Evolutionary conservation across 1,284 basidiomycete species (phyloP), one percentile per base, ranked within the genome.

Genomic region (Cronartium quercuum): DNA sequence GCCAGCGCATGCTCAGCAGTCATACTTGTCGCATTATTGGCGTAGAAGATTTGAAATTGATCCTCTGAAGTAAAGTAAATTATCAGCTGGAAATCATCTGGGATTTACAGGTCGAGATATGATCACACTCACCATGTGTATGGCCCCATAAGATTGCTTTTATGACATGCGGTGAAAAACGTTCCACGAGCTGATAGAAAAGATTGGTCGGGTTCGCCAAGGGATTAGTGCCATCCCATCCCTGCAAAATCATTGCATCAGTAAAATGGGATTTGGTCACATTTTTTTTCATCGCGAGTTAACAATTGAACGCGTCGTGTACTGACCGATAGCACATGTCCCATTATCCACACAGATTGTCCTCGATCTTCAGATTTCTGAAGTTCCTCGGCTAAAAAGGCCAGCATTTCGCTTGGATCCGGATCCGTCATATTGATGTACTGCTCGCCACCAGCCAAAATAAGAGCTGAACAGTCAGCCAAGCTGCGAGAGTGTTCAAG

Each of bases 161-260:
- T 76, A 92, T 90, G 74, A 91, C 89, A 79, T 91, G 89, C 15
- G 84, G 84, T 4, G 90, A 88, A 81, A 87, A 92, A 18, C 90
- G 87, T 79, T 91, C 89, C 69, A 92, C 88, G 75, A 90, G 92
- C 74, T 78, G 76, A 73, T 80, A 76, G 66, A 78, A 47, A 18
- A 51, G 13, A 47, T 51, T 47, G 7, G 65, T 34, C 18, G 57
- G 65, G 47, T 47, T 60, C 35, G 34, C 34, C 42, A 47, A 15
- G 4, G 65, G 65, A 51, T 60, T 51, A 66, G 65, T 51, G 24
- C 89, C 89, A 78, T 90, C 89, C 82, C 90, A 91, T 21, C 90
- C 91, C 57, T 51, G 24, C 18, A 60, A 4, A 35, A 13, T n/a
- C 13, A 24, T 35, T 29, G 29, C 29, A 29, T 9, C 6, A 66